Evolutionary conservation across 129 eudicot genomes (phyloP).

Genomic region (Saposhnikovia divaricata): DNA sequence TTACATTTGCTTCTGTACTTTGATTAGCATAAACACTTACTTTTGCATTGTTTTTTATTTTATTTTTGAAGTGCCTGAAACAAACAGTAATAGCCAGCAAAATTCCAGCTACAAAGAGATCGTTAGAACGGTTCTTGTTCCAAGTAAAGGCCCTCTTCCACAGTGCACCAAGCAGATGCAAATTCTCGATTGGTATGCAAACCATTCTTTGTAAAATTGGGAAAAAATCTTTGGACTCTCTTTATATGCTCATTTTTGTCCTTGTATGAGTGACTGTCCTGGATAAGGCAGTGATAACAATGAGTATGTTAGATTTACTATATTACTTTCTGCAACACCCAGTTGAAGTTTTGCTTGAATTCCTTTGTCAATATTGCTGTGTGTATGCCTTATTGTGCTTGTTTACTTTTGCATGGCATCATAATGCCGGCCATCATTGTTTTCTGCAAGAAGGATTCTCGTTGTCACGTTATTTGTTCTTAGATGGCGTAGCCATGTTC

Average conservation of each 20-base stretch:
- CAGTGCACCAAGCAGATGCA: constrained; percentile 52
- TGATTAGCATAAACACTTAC: neutral
- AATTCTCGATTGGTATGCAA: constrained; percentile 57
- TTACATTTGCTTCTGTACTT: constrained; percentile 6
- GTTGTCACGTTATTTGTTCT: neutral
- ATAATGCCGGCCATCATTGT: neutral
- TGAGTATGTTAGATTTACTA: neutral
- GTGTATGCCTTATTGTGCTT: neutral
- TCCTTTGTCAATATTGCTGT: neutral
- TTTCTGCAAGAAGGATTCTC: neutral
- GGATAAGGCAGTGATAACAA: neutral
- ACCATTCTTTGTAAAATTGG: neutral
- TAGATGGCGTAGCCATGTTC: neutral
- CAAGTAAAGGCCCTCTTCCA: constrained; percentile 76
- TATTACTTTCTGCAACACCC: neutral
- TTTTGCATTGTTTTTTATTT: constrained; percentile 6
- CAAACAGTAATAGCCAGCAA: constrained; percentile 62
- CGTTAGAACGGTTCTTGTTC: constrained; percentile 71
- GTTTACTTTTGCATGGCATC: neutral
- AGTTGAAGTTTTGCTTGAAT: neutral
- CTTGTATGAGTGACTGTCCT: neutral
- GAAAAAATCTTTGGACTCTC: neutral
- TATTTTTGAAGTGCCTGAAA: constrained; percentile 48
- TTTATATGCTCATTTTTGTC: neutral
- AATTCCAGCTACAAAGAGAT: constrained; percentile 84